Percentiles rank a stretch among this genome's conserved stretches.
These are phyloP conservation scores for Hypoxylon rubiginosum DNA, from an alignment of 2,329 filamentous ascomycete genomes.

Conservation along the genomic window DNA sequence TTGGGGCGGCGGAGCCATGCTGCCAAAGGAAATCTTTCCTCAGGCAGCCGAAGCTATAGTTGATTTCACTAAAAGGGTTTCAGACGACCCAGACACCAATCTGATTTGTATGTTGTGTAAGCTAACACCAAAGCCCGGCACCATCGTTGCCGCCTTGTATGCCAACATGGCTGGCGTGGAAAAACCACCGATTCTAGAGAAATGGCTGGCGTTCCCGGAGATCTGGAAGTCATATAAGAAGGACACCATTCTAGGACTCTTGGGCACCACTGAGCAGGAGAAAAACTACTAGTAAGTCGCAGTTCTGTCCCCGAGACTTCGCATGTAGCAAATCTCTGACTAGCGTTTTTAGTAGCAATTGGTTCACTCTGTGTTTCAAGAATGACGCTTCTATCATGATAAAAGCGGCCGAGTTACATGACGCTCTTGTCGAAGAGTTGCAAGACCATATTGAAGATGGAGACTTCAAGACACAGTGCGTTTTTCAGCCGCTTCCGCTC, in stretches of 20 bases:
- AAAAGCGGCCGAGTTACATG: conserved; percentile 52
- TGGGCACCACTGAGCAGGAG: too few relatives aligned
- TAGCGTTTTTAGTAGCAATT: conserved; percentile 47
- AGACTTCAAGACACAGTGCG: conserved; percentile 51
- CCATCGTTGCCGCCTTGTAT: conserved; percentile 6
- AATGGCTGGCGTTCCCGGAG: conserved; percentile 8
- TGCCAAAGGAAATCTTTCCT: background rate
- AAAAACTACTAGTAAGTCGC: conserved; percentile 23
- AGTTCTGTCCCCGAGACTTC: too few relatives aligned
- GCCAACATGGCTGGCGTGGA: conserved; percentile 9
- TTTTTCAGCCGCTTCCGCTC: conserved; percentile 49
- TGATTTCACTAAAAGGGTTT: conserved; percentile 1
- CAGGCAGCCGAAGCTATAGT: background rate
- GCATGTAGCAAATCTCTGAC: background rate
- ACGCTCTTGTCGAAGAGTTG: conserved; percentile 47
- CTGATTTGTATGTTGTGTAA: background rate
- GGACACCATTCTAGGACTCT: conserved; percentile 11
- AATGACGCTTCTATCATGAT: conserved; percentile 54
- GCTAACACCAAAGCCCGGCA: conserved; percentile 12
- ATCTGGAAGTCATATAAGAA: conserved; percentile 18
- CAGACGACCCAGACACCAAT: conserved; percentile 2
- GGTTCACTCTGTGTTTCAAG: conserved; percentile 55
- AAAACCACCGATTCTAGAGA: conserved; percentile 8
- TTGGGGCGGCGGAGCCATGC: conserved; percentile 20
- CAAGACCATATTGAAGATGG: conserved; percentile 45